Base-by-base conservation (phyloP, 805 yeast genomes). In the Priceomyces carsonii region DNA sequence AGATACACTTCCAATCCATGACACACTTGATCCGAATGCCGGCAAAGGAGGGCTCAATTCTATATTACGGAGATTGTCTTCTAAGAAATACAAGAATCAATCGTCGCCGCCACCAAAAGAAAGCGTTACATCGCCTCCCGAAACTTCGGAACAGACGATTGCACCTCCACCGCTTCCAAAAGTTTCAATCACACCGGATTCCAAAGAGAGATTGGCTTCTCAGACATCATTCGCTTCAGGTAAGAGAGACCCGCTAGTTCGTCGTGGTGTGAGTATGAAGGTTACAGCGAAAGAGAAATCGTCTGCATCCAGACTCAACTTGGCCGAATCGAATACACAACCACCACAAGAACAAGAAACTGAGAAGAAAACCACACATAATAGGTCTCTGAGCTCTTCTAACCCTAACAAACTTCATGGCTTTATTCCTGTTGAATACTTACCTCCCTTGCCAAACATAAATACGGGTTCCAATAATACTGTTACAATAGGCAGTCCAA, bases 201-300 rank as follows among this genome's bases (percentile, higher is more conserved):
- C 32, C 16, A 29, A 42, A 6, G 45, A 42, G 14, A 20, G 29
- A 2, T 27, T 41, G n/a, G 42, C 53, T 4, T 45, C 49, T 9
- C 41, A 42, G 20, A 27, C 44, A 6, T 31, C 40, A 5, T 12
- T 13, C 13, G 15, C 41, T 17, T 26, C 32, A 12, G 18, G 19
- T 6, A 50, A 45, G 36, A 50, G 38, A n/a, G 73, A 68, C 35
- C 71, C 71, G 26, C 47, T 66, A 63, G 73, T 77, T 30, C 80
- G 80, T 48, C 73, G 82, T 48, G 80, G 80, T 44, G 80, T 77
- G 7, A 73, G 80, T 50, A 68, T 77, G 74, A 77, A 73, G 50
- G 71, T 77, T n/a, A 77, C 82, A 1, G 72, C 78, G 9, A 75
- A 71, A 48, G 82, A 77, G 44, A 74, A 68, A 42, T 68, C 57